A percentile compares a stretch with the other conserved stretches of the same genome.
These are phyloP conservation scores for Aschersonia sp. DNA, from an alignment of 2,329 filamentous ascomycete species.

Conservation along the genomic window DNA sequence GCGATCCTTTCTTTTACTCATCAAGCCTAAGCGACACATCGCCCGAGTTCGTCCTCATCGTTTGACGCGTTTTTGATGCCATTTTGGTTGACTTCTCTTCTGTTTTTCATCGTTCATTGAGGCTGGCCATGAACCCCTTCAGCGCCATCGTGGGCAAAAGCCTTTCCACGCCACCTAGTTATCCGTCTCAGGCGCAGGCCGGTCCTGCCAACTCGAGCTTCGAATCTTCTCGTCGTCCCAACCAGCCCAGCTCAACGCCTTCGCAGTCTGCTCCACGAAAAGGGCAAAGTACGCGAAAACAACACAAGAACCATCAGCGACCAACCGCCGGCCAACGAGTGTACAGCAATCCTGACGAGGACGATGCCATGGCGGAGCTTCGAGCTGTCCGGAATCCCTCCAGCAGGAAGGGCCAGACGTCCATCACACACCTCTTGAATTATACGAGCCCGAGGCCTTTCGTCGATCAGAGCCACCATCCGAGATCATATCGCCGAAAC, in stretches of 20 bases:
- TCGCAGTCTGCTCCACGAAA: slow-evolving; percentile 46
- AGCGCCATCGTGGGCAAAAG: slow-evolving; percentile 32
- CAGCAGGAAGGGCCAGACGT: slow-evolving; percentile 82
- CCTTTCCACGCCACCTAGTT: slow-evolving; percentile 27
- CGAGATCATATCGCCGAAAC: slow-evolving; percentile 51
- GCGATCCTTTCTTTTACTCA: too few relatives aligned
- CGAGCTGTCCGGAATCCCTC: slow-evolving; percentile 40
- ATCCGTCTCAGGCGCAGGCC: slow-evolving; percentile 24
- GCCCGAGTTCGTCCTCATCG: too few relatives aligned
- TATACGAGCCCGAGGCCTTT: slow-evolving; percentile 68
- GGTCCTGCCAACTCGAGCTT: slow-evolving; percentile 30
- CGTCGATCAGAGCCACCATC: slow-evolving; percentile 36
- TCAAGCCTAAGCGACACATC: too few relatives aligned
- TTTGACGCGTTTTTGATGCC: too few relatives aligned
- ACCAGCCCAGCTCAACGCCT: slow-evolving; percentile 17
- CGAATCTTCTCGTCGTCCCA: slow-evolving; percentile 34
- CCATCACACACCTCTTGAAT: slow-evolving; percentile 92
- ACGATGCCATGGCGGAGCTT: slow-evolving; percentile 79
- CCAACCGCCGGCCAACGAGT: slow-evolving; percentile 34
- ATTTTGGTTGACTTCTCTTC: not conserved
- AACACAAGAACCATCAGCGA: slow-evolving; percentile 70
- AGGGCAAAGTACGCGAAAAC: slow-evolving; percentile 61
- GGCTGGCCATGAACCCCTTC: slow-evolving; percentile 18
- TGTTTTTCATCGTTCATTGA: not conserved
- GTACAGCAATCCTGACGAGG: slow-evolving; percentile 42